These are phyloP conservation scores for Colletotrichum sp. DNA, from an alignment of 2,329 filamentous ascomycete species.

Conservation along the genomic window DNA sequence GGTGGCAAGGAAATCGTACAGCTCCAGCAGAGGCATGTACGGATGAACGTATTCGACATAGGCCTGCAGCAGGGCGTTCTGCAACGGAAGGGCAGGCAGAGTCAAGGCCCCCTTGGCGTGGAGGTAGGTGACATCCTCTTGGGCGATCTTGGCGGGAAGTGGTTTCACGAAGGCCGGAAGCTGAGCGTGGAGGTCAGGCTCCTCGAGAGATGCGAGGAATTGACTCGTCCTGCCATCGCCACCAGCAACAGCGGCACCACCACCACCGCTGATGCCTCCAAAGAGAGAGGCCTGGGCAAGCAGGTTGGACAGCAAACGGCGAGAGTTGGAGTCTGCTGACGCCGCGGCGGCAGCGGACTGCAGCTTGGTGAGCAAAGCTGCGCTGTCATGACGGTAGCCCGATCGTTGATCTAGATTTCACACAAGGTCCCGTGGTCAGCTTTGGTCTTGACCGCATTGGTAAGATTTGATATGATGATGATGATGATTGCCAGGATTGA, in stretches of 20 bases:
- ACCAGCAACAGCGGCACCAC: background rate
- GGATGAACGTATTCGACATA: constrained; percentile 93
- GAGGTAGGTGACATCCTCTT: constrained; percentile 84
- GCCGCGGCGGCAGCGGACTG: constrained; percentile 26
- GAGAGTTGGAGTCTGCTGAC: constrained; percentile 23
- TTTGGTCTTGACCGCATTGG: background rate
- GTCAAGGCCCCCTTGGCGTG: constrained; percentile 83
- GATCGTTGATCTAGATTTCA: constrained; percentile 38
- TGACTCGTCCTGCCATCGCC: constrained; percentile 44
- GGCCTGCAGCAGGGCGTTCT: constrained; percentile 80
- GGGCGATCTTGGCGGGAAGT: constrained; percentile 75
- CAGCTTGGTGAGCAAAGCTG: constrained; percentile 32
- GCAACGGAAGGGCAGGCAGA: constrained; percentile 72
- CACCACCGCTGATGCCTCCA: constrained; percentile 25
- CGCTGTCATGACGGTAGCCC: constrained; percentile 37
- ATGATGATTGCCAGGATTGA: background rate
- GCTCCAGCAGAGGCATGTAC: constrained; percentile 88
- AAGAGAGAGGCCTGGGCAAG: constrained; percentile 33
- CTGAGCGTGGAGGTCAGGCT: constrained; percentile 50
- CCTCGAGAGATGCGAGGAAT: constrained; percentile 52
- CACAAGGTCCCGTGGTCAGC: constrained; percentile 37
- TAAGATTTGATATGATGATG: background rate
- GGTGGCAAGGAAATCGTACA: constrained; percentile 63
- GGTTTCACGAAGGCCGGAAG: constrained; percentile 77
- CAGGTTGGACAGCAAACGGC: constrained; percentile 21